Percentiles rank a stretch among this genome's conserved stretches.
Evolutionary conservation across 148 eudicot genomes (phyloP).

Genomic region (Silene latifolia): DNA sequence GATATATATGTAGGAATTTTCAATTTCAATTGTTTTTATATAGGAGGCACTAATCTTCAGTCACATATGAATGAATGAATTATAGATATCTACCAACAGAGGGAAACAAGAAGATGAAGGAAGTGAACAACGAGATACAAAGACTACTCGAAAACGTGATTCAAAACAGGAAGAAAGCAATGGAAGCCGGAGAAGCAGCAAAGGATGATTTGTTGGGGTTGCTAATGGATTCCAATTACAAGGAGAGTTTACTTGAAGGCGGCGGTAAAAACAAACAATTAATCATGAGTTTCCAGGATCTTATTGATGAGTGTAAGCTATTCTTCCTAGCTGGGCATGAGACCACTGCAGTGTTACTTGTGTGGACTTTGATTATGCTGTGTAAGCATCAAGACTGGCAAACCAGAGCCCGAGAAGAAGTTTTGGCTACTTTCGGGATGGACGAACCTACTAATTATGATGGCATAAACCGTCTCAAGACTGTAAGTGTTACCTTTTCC

Average conservation of each 20-base stretch:
- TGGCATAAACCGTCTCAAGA: slow-evolving; percentile 27
- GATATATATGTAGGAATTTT: no score
- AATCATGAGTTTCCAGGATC: slow-evolving; percentile 28
- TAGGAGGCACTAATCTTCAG: not conserved
- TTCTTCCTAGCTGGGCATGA: slow-evolving; percentile 41
- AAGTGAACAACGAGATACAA: slow-evolving; percentile 19
- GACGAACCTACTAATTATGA: slow-evolving; percentile 25
- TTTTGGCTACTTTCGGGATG: slow-evolving; percentile 25
- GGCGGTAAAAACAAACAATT: slow-evolving; percentile 4
- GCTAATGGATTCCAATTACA: slow-evolving; percentile 25
- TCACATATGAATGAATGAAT: not conserved
- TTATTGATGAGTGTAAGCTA: slow-evolving; percentile 33
- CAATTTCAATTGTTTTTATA: no score
- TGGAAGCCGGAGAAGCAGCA: slow-evolving; percentile 28
- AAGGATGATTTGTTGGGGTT: slow-evolving; percentile 31
- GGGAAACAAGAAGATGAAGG: slow-evolving; percentile 22
- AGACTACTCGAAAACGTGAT: slow-evolving; percentile 12
- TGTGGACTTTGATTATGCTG: slow-evolving; percentile 32
- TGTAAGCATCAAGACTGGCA: slow-evolving; percentile 36
- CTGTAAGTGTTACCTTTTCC: slow-evolving; percentile 3
- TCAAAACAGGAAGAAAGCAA: slow-evolving; percentile 25
- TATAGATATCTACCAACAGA: slow-evolving; percentile 29
- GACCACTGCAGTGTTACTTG: slow-evolving; percentile 28
- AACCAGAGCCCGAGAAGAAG: slow-evolving; percentile 35
- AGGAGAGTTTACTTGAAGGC: slow-evolving; percentile 13